These are phyloP conservation scores for Trichoderma hamatum DNA, from an alignment of 2,329 filamentous ascomycete species.

Conservation along the genomic window DNA sequence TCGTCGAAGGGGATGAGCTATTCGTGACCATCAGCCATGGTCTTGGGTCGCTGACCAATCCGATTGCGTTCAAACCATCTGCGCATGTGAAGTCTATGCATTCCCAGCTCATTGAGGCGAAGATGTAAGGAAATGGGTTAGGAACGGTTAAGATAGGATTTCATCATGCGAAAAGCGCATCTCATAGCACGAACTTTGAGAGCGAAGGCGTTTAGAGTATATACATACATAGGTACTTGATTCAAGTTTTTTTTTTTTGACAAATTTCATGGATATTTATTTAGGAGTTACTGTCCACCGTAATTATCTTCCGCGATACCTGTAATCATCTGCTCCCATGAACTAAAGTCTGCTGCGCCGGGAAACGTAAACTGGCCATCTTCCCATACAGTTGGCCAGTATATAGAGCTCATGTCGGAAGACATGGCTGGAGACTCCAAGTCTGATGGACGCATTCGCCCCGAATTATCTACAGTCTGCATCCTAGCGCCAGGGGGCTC, in stretches of 20 bases:
- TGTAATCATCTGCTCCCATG: constrained; percentile 20
- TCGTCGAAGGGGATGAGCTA: constrained; percentile 8
- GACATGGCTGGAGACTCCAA: constrained; percentile 15
- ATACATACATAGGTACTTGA: neutral
- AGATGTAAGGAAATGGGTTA: neutral
- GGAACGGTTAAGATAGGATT: neutral
- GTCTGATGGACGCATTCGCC: constrained; percentile 7
- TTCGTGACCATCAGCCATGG: constrained; percentile 19
- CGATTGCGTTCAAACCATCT: neutral
- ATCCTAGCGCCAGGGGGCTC: neutral
- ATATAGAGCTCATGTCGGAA: constrained; percentile 14
- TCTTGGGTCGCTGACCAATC: constrained; percentile 11
- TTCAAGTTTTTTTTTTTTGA: neutral
- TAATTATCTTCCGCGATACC: constrained; percentile 18
- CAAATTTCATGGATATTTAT: neutral
- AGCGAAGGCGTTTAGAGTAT: neutral
- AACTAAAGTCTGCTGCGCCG: constrained; percentile 11
- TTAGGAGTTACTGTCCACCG: neutral
- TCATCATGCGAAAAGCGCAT: neutral
- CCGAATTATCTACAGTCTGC: neutral
- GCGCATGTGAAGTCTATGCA: neutral
- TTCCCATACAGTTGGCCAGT: constrained; percentile 20
- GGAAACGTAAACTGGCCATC: constrained; percentile 14
- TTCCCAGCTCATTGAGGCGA: neutral
- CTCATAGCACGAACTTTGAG: neutral